phyloP scores from a whole-genome alignment of 371 early-diverging fungal genomes.

The Fennellomyces sp. region DNA sequence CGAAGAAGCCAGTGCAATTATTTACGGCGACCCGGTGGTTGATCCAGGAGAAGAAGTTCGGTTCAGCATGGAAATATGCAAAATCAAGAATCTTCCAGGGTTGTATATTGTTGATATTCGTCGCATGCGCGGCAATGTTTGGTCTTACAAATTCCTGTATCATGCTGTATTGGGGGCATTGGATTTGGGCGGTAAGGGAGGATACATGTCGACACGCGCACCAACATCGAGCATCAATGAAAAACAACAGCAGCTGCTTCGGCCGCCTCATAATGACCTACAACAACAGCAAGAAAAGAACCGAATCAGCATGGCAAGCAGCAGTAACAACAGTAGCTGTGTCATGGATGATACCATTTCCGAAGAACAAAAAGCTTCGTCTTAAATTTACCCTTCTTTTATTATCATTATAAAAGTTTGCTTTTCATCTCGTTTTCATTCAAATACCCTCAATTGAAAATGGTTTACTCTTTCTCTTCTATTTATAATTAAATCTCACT shows the following conservation, averaged over 20 bases:
- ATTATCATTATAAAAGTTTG: not conserved
- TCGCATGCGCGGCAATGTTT: conserved; percentile 89
- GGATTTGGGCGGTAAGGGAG: conserved; percentile 58
- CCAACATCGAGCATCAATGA: conserved; percentile 2
- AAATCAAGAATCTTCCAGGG: conserved; percentile 85
- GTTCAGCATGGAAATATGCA: conserved; percentile 87
- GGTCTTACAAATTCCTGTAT: conserved; percentile 93
- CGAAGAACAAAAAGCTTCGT: not conserved
- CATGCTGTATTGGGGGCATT: conserved; percentile 65
- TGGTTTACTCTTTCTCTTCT: too few species aligned
- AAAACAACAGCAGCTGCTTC: not conserved
- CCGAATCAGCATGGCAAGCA: conserved; percentile 19
- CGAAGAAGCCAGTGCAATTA: conserved; percentile 17
- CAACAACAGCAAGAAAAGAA: conserved; percentile 4
- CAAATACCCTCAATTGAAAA: too few species aligned
- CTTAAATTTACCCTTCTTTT: not conserved
- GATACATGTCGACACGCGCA: conserved; percentile 30
- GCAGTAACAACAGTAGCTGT: conserved; percentile 16
- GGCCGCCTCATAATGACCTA: not conserved
- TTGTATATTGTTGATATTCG: conserved; percentile 92
- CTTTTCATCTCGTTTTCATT: not conserved
- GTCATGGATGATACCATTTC: conserved; percentile 7
- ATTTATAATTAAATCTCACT: too few species aligned
- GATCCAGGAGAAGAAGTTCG: conserved; percentile 86
- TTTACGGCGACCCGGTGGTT: conserved; percentile 91